Evolutionary conservation across 192 early-diverging fungal species (phyloP), one percentile per base, ranked within the genome.

Genomic region (Phlyctochytrium planicorne): DNA sequence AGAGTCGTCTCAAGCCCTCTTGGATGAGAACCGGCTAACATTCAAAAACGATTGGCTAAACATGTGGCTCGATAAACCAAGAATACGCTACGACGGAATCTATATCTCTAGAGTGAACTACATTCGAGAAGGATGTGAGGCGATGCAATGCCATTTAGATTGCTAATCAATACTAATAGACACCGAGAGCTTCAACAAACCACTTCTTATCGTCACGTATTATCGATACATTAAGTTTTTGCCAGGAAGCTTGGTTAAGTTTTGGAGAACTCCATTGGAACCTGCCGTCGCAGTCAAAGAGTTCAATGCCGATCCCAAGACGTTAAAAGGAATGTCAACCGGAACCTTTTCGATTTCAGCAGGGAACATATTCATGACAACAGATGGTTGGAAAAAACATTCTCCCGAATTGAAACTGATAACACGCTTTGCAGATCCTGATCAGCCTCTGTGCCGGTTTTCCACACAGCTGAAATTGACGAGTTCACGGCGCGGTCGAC

Each of bases 61-160:
- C 2, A 59, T 72, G 70, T 72, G 60, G 56, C 30, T 30, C 37
- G 59, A 66, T 29, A 72, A 66, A 34, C 70, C 70, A 30, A 10
- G 70, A 2, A 20, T 59, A 4, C 35, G 25, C 2, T 66, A 60
- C 30, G 63, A 59, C 20, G 70, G 70, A 10, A 17, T 72, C 30
- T 72, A 60, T 47, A 66, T 72, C 27, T 72, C 70, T 20, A 53
- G 70, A 3, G 40, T 72, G 36, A 72, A 72, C 55, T 72, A 72
- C 57, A 47, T 66, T 31, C 63, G 64, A 16, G 60, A 72, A 47
- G 70, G 70, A 61, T 52, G 40, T 47, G 20, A 47, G 40, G 6
- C 20, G 40, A 47, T 14, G 40, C 40, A 20, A 14, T 47, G 20
- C 6, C 40, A 20, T 47, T 47, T 47, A 47, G n/a, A n/a, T n/a